phyloP scores from a whole-genome alignment of 306 rosid species.

The Cicer cuneatum region DNA sequence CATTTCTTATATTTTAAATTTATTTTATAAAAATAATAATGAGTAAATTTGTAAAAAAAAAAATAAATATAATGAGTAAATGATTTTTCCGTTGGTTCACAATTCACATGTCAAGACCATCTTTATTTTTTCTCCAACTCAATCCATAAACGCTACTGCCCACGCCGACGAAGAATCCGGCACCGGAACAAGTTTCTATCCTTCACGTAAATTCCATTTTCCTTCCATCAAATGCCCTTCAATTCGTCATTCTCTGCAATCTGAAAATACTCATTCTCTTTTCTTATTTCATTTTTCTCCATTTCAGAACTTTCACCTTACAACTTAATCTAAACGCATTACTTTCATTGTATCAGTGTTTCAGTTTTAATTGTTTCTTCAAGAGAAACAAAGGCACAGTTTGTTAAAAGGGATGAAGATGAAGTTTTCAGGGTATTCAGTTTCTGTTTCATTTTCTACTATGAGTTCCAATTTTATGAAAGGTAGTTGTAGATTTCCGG shows the following conservation, averaged over 20 bases:
- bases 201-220: constrained; percentile 35
- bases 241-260: background rate
- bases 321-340: constrained; percentile 1
- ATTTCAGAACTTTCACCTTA: background rate
- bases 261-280: background rate
- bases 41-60: no score
- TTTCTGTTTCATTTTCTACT: constrained; percentile 59
- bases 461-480: constrained; percentile 49
- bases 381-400: constrained; percentile 49
- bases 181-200: constrained; percentile 17
- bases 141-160: constrained; percentile 6
- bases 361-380: constrained; percentile 32
- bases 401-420: constrained; percentile 57
- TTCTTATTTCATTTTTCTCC: background rate
- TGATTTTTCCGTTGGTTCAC: no score
- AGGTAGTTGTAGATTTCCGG: constrained; percentile 54
- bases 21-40: no score
- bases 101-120: no score
- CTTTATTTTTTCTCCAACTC: background rate
- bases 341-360: background rate
- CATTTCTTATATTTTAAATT: no score
- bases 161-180: constrained; percentile 29
- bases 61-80: no score
- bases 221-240: background rate
- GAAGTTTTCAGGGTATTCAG: constrained; percentile 72